Base-by-base conservation (phyloP, 352 stramenopile species). In the Phytopythium delawarense region DNA sequence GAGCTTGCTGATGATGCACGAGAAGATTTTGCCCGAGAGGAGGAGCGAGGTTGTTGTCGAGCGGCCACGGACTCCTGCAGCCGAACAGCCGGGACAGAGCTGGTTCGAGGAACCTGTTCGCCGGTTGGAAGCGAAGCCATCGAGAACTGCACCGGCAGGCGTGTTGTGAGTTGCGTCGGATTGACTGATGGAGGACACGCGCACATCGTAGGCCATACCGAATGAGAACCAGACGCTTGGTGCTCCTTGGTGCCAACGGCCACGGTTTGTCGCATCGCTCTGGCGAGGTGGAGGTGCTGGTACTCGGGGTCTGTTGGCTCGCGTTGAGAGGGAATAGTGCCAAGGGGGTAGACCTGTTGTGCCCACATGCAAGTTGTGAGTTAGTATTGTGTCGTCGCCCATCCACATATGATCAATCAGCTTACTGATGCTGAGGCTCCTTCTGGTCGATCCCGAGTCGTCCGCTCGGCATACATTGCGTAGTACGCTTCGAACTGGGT, bases 271-370 rank as follows among this genome's bases (percentile, higher is more conserved):
- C 76, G 74, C 35, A 65, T 65, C n/a, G 70, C 58, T 35, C 60
- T 63, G 13, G 71, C 73, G 45, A 79, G 61, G 59, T 89, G 68
- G 16, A 89, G 64, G 42, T 79, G 72, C 12, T 72, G 67, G n/a
- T 84, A 76, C 56, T 92, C 82, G 0, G 78, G 78, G 37, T 92
- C 82, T 0, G 62, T 39, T 57, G 78, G 77, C 56, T 78, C 57
- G 5, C 66, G 45, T 40, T 87, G 67, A 2, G 67, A 57, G 11
- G 74, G 77, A 35, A 89, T 69, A 15, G 76, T 82, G 12, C 80
- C 82, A 50, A 74, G 64, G 6, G 72, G 72, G 25, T 77, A 72
- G 7, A 73, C n/a, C 77, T 87, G 53, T 30, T 21, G 28, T 15
- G 34, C n/a, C 39, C 42, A n/a, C 23, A 35, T 28, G n/a, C 25